Evolutionary conservation across 441 rosid species (phyloP).

Genomic region (Theobroma grandiflorum): DNA sequence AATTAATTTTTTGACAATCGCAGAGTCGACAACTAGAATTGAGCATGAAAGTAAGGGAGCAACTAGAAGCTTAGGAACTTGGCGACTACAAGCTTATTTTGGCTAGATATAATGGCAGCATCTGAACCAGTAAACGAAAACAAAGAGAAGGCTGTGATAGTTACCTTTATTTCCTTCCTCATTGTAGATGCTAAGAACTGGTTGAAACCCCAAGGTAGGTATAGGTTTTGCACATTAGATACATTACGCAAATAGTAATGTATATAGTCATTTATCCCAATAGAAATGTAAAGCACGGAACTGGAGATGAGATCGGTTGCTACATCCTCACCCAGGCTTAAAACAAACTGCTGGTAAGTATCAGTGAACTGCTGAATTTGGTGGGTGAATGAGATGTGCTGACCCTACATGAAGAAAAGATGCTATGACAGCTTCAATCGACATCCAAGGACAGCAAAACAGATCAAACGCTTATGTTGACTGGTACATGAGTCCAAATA

Average conservation of each 20-base stretch:
- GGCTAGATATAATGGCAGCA: background rate
- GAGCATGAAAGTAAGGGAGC: background rate
- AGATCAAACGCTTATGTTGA: too few relatives aligned
- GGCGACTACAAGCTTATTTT: background rate
- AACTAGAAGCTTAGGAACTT: background rate
- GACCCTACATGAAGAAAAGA: constrained; percentile 60
- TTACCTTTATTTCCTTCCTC: constrained; percentile 76
- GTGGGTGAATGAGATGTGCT: constrained; percentile 78
- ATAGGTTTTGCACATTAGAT: constrained; percentile 73
- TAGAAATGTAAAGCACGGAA: constrained; percentile 79
- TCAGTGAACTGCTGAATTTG: constrained; percentile 91
- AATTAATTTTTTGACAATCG: background rate
- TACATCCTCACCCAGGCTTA: constrained; percentile 74
- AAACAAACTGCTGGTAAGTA: constrained; percentile 76
- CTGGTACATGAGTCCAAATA: too few relatives aligned
- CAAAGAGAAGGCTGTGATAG: background rate
- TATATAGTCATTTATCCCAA: constrained; percentile 89
- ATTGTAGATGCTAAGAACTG: constrained; percentile 74
- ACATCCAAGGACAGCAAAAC: too few relatives aligned
- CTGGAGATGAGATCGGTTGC: constrained; percentile 61
- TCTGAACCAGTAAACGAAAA: background rate
- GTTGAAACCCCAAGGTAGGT: constrained; percentile 90
- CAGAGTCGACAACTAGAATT: background rate
- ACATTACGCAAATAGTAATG: constrained; percentile 87
- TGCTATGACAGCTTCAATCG: too few relatives aligned